Percentiles rank a stretch among this genome's conserved stretches.
Evolutionary conservation across 2,329 filamentous ascomycete genomes (phyloP).

Genomic region (Diaporthe sp.): DNA sequence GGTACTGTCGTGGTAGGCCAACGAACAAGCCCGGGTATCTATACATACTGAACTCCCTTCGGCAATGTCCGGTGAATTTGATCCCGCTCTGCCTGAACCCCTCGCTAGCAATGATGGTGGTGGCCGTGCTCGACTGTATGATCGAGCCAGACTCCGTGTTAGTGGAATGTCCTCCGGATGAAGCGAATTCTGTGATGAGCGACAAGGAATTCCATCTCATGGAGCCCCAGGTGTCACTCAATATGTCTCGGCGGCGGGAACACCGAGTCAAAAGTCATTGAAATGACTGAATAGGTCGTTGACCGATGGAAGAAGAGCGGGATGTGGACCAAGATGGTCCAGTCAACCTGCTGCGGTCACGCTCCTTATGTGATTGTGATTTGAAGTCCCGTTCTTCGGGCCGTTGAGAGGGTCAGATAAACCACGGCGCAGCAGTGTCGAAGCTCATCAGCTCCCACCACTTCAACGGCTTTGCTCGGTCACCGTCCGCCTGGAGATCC

Average conservation of each 20-base stretch:
- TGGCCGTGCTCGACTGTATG: background rate
- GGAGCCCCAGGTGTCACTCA: background rate
- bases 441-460: constrained; percentile 57
- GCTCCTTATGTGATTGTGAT: background rate
- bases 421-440: constrained; percentile 51
- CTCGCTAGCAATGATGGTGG: background rate
- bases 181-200: background rate
- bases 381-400: background rate
- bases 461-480: constrained; percentile 48
- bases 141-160: background rate
- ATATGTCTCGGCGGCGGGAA: background rate
- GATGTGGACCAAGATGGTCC: background rate
- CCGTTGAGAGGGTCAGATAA: constrained; percentile 47
- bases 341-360: background rate
- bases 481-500: constrained; percentile 54
- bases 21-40: constrained; percentile 28
- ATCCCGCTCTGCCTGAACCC: background rate
- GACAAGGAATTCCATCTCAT: background rate
- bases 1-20: constrained; percentile 12
- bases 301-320: background rate
- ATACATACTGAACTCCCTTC: background rate
- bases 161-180: background rate
- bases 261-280: background rate
- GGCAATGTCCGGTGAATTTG: constrained; percentile 8
- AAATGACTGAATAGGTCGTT: background rate